These are phyloP conservation scores for Phytophthora kernoviae DNA, from an alignment of 352 stramenopile genomes.

Conservation along the genomic window DNA sequence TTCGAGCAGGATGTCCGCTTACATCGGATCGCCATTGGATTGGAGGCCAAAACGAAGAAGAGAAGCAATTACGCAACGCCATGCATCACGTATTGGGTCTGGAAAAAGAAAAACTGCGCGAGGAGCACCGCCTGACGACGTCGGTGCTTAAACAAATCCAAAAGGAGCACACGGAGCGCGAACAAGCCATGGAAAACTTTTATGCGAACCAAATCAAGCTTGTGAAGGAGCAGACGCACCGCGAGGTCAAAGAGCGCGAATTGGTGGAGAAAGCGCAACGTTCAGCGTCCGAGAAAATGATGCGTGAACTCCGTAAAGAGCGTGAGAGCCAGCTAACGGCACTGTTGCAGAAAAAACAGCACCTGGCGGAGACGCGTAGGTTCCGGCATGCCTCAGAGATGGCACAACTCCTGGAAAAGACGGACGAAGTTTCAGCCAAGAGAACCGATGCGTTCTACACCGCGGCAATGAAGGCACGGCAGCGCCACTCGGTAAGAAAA, in stretches of 20 bases:
- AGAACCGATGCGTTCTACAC: conserved; percentile 69
- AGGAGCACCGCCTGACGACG: conserved; percentile 60
- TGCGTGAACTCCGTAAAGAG: conserved; percentile 67
- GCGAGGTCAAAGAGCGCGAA: conserved; percentile 62
- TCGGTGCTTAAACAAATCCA: conserved; percentile 63
- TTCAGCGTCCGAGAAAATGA: conserved; percentile 66
- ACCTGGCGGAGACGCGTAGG: conserved; percentile 62
- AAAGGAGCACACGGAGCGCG: conserved; percentile 59
- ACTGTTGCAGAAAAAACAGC: conserved; percentile 61
- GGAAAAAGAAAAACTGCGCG: conserved; percentile 69
- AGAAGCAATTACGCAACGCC: conserved; percentile 67
- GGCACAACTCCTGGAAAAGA: conserved; percentile 42
- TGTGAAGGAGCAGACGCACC: conserved; percentile 64
- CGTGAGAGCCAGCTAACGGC: conserved; percentile 57
- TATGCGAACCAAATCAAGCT: conserved; percentile 74
- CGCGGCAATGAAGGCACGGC: conserved; percentile 65
- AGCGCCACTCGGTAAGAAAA: conserved; percentile 26
- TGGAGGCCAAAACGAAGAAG: conserved; percentile 70
- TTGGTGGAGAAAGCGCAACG: conserved; percentile 75
- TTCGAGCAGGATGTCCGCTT: conserved; percentile 75
- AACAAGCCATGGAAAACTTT: conserved; percentile 70
- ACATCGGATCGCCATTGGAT: conserved; percentile 62
- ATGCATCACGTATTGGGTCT: conserved; percentile 68
- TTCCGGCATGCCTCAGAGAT: conserved; percentile 57
- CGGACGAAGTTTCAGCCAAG: conserved; percentile 34